Conservation (phyloP, 331 rosid species). For the Acacia concinna region DNA sequence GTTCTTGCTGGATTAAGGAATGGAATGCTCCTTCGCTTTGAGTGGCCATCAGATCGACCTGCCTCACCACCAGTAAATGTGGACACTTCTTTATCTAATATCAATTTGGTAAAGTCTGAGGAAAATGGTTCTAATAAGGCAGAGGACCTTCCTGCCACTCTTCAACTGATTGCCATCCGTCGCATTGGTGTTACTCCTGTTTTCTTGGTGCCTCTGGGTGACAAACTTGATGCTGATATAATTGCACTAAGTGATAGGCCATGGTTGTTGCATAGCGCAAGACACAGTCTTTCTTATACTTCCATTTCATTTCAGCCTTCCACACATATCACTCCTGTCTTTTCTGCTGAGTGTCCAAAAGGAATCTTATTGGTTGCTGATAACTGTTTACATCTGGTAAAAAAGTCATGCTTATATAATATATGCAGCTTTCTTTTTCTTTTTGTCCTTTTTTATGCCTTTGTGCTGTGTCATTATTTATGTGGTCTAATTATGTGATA, state of each 20-base stretch:
- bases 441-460: constrained; percentile 1
- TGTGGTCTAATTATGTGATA: constrained; percentile 29
- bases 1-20: constrained; percentile 90
- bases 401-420: constrained; percentile 31
- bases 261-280: constrained; percentile 91
- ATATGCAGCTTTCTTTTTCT: background rate
- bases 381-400: constrained; percentile 86
- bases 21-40: constrained; percentile 94
- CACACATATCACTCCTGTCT: constrained; percentile 87
- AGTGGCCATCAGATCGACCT: constrained; percentile 68
- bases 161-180: constrained; percentile 85
- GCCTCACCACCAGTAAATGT: constrained; percentile 41
- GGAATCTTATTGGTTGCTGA: constrained; percentile 91
- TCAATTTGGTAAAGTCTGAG: constrained; percentile 45
- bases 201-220: constrained; percentile 86
- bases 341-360: constrained; percentile 83
- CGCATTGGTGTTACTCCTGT: constrained; percentile 97
- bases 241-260: constrained; percentile 92
- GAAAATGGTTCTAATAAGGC: constrained; percentile 41
- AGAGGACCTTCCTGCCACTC: constrained; percentile 46
- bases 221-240: constrained; percentile 79
- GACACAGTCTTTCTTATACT: constrained; percentile 90
- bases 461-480: constrained; percentile 29
- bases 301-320: constrained; percentile 93
- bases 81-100: constrained; percentile 46